Base-by-base conservation (phyloP, 2,329 filamentous ascomycete species). In the Fonsecaea monophora region DNA sequence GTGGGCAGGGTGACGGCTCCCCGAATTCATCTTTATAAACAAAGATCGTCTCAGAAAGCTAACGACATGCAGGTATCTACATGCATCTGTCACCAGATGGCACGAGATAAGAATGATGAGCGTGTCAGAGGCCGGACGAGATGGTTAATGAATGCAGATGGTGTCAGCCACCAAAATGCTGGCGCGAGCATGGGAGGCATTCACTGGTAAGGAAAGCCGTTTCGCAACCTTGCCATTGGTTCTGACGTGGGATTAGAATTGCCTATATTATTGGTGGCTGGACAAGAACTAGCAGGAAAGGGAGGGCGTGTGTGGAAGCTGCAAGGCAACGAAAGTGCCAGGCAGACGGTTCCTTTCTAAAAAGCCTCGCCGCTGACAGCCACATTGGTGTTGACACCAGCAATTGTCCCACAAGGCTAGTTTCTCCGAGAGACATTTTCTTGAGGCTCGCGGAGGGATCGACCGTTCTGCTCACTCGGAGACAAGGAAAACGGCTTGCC, bases 11-110 rank as follows among this genome's bases (percentile, higher is more conserved):
- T 48, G 25, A 10, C 34, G 25, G 34, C 37, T 30, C 34, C 18
- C 38, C 21, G 21, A 18, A 48, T 60, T 60, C 57, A 60, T 60
- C n/a, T 21, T 50, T 32, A 10, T 60, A 21, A 53, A 30, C n/a
- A 53, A 53, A 15, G 32, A 7, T 60, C 30, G 32, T 50, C 15
- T 35, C 25, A 21, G 42, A 50, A 25, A 50, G 40, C 45, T 30
- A 13, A 50, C 45, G 18, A 21, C 45, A 25, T 25, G 5, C 18
- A 50, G 45, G 13, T 50, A 50, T 50, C 45, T 50, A 50, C 45
- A 50, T 13, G 32, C 25, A 60, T 30, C 25, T 42, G 18, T 50
- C 18, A 25, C 25, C 2, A 18, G 21, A 50, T 18, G 12, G 10
- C 18, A 30, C 21, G 45, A 50, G 45, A 50, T 50, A 50, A 50